Conservation (phyloP, 441 rosid species). For the Bruguiera hainesii region DNA sequence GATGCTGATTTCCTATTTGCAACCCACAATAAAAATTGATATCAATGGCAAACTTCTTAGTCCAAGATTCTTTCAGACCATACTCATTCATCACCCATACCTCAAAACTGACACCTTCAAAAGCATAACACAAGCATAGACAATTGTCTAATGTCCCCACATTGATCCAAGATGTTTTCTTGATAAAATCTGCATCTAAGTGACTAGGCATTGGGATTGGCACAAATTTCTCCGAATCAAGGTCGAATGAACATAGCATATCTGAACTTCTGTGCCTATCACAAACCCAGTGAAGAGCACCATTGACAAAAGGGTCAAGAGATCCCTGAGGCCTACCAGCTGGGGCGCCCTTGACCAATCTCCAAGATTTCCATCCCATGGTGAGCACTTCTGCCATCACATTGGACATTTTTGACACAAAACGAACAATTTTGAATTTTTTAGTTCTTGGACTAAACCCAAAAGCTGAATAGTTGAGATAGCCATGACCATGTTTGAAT, state of each 20-base stretch:
- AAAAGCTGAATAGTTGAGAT: background rate
- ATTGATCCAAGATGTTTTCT: background rate
- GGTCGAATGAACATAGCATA: background rate
- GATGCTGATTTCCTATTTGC: background rate
- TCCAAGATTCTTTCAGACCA: slow-evolving; percentile 1
- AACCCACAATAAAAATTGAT: background rate
- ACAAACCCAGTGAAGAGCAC: slow-evolving; percentile 3
- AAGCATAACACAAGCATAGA: background rate
- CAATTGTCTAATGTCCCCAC: background rate
- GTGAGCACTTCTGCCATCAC: background rate
- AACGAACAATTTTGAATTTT: background rate
- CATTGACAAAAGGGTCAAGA: background rate
- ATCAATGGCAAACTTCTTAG: background rate
- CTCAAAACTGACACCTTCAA: slow-evolving; percentile 2
- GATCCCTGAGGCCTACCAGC: background rate
- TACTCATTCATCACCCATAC: slow-evolving; percentile 6
- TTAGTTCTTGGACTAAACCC: background rate
- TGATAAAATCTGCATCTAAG: background rate
- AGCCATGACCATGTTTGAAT: background rate
- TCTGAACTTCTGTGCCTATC: background rate
- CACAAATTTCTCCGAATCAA: background rate
- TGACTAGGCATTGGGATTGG: background rate
- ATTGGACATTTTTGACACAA: background rate
- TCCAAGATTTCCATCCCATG: background rate
- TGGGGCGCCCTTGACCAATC: background rate